Base-by-base conservation (phyloP, 1,284 basidiomycete genomes). In the Agaricales sp. region DNA sequence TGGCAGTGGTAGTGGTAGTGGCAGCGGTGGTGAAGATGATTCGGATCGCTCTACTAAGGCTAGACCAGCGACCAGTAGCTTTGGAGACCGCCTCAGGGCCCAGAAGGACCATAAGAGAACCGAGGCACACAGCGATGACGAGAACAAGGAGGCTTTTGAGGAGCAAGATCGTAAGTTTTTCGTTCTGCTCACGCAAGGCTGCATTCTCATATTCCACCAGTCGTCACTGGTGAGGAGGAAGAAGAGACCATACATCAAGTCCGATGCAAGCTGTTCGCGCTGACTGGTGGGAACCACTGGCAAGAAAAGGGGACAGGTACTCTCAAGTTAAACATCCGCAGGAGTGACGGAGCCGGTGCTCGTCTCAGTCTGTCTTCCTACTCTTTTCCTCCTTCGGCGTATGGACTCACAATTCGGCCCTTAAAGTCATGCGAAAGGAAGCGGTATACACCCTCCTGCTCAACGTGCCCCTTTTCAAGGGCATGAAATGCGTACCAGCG, bases 341-440 rank as follows among this genome's bases (percentile, higher is more conserved):
- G 74, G 51, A 65, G 68, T 14, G 85, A 89, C 57, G 82, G 80
- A 38, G 71, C 70, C 23, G 79, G 81, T 11, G 86, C 91, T 43
- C 80, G 92, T 51, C 69, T 94, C 44, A 73, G 89, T 91, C 59
- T 23, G 74, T 69, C 16, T 21, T 48, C 53, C 51, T 43, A n/a
- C n/a, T 46, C 4, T 50, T 46, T 20, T 47, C 6, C 47, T 16
- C 46, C 46, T 18, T 25, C 22, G 24, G 11, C 12, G 20, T 21
- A 16, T 26, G 35, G 12, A 12, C 21, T 43, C 13, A n/a, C n/a
- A n/a, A n/a, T n/a, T n/a, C 21, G 6, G 13, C 21, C 24, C 41
- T 18, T 21, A n/a, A 45, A 93, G 93, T 97, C 35, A 96, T 97
- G 92, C 80, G 93, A 51, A 91, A 94, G 57, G 93, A 97, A 58